A percentile compares a stretch with the other conserved stretches of the same genome.
Conservation (phyloP, 1,284 basidiomycete species). For the Pseudozyma hubeiensis region DNA sequence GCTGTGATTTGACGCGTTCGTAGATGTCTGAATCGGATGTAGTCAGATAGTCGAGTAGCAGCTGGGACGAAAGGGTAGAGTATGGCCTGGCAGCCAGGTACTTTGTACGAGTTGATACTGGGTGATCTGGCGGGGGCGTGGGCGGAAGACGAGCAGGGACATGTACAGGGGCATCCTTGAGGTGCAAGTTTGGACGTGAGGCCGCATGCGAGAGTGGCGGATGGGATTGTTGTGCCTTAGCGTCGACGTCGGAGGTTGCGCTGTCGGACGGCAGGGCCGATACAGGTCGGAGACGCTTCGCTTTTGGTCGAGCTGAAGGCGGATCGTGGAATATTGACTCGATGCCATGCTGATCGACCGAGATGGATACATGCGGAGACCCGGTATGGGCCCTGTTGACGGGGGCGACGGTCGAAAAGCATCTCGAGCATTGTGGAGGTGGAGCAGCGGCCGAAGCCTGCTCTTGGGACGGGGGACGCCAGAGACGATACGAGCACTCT, state of each 20-base stretch:
- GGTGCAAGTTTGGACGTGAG: background rate
- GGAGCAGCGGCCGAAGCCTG: background rate
- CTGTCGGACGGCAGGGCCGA: background rate
- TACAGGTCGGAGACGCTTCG: slow-evolving; percentile 29
- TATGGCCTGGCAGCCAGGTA: background rate
- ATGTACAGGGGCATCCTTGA: no score
- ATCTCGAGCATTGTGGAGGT: background rate
- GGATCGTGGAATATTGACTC: slow-evolving; percentile 22
- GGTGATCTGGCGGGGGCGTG: slow-evolving; percentile 6
- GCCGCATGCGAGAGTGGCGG: background rate
- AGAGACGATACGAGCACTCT: slow-evolving; percentile 36
- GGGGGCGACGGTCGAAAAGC: slow-evolving; percentile 10
- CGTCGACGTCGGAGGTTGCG: background rate
- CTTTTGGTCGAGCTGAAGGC: slow-evolving; percentile 18
- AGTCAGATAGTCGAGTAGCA: slow-evolving; percentile 29
- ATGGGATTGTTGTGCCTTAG: background rate
- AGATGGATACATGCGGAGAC: slow-evolving; percentile 5
- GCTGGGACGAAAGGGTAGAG: slow-evolving; percentile 5
- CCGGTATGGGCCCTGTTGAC: background rate
- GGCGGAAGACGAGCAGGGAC: background rate
- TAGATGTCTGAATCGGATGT: slow-evolving; percentile 9
- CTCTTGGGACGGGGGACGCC: slow-evolving; percentile 18
- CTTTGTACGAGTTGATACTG: background rate
- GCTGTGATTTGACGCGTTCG: slow-evolving; percentile 11
- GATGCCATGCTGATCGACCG: slow-evolving; percentile 22